Conservation (phyloP, 176 grass and related monocot species). For the Eleusine indica region DNA sequence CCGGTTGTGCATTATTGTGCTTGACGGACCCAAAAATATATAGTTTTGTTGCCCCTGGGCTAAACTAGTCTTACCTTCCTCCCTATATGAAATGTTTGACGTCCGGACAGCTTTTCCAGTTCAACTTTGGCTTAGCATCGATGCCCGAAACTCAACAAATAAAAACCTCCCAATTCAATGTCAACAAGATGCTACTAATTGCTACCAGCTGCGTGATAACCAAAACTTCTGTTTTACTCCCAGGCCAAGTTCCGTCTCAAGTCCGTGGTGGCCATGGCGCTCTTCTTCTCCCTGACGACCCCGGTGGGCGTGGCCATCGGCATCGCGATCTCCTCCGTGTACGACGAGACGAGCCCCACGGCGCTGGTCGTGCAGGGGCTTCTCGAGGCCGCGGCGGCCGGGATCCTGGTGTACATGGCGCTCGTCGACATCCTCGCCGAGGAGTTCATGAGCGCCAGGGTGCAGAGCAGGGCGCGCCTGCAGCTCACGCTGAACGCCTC, state of each 20-base stretch:
- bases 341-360: constrained; percentile 66
- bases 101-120: no score
- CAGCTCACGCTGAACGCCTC: constrained; percentile 45
- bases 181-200: background rate
- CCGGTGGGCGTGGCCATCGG: constrained; percentile 64
- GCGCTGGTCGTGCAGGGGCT: constrained; percentile 70
- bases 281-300: constrained; percentile 71
- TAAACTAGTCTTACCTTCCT: no score
- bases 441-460: constrained; percentile 58
- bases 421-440: constrained; percentile 66
- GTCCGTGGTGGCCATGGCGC: constrained; percentile 47
- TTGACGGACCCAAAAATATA: background rate
- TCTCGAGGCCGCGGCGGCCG: constrained; percentile 52
- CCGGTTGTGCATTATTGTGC: no score
- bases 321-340: constrained; percentile 61
- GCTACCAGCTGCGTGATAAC: background rate
- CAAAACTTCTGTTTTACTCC: background rate
- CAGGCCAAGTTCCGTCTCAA: constrained; percentile 58
- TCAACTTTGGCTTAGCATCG: no score
- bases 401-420: constrained; percentile 81
- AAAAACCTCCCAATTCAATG: background rate
- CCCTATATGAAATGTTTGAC: no score
- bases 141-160: no score
- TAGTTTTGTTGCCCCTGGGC: background rate
- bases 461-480: constrained; percentile 55